These are phyloP conservation scores for Zygosaccharomyces pseudobailii DNA, from an alignment of 1,139 yeast species.

Conservation along the genomic window DNA sequence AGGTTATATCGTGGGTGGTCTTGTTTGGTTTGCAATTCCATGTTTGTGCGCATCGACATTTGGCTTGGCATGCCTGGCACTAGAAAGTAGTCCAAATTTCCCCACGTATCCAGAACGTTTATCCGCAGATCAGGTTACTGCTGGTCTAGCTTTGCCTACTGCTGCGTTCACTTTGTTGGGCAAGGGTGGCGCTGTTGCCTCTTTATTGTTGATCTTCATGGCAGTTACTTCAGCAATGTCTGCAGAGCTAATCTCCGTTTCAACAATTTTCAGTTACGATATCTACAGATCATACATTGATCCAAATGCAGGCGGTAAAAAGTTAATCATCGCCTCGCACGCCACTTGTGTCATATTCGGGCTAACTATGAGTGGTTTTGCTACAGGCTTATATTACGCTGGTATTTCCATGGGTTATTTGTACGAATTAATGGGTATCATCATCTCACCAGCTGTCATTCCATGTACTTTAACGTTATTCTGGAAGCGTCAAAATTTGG, in stretches of 20 bases:
- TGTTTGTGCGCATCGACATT: conserved; percentile 74
- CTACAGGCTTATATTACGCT: conserved; percentile 77
- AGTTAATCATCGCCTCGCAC: conserved; percentile 65
- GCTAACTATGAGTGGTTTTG: conserved; percentile 70
- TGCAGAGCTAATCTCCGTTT: conserved; percentile 83
- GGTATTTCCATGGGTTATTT: conserved; percentile 82
- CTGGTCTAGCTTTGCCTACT: conserved; percentile 80
- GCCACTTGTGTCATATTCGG: conserved; percentile 60
- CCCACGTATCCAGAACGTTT: conserved; percentile 72
- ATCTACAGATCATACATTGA: conserved; percentile 74
- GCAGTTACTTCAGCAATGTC: conserved; percentile 79
- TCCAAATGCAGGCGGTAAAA: conserved; percentile 70
- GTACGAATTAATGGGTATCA: conserved; percentile 81
- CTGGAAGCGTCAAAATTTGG: conserved; percentile 58
- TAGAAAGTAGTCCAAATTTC: conserved; percentile 63
- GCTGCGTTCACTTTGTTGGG: conserved; percentile 85
- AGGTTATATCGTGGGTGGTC: conserved; percentile 88
- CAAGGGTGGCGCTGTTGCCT: conserved; percentile 79
- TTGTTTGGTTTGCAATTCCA: conserved; percentile 90
- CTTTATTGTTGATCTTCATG: conserved; percentile 74
- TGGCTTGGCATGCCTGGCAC: conserved; percentile 75
- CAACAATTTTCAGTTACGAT: conserved; percentile 80
- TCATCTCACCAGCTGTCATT: conserved; percentile 79
- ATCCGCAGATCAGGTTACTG: conserved; percentile 62
- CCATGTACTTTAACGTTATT: conserved; percentile 71